phyloP scores from a whole-genome alignment of 148 eudicot genomes.

The Silene uniflora region DNA sequence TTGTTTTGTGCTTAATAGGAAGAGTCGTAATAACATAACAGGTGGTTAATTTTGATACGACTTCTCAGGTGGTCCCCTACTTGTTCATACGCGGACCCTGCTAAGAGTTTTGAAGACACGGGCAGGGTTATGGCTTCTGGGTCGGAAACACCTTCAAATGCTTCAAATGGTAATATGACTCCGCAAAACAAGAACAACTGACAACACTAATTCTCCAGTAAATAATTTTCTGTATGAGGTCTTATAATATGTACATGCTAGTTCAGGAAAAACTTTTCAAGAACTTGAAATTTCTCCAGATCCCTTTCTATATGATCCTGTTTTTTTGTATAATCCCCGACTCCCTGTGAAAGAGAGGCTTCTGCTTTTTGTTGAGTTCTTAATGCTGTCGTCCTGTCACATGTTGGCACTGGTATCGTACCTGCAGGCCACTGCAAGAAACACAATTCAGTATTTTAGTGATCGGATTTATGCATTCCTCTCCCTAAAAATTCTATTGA shows the following conservation, averaged over 20 bases:
- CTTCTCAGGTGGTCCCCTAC: slow-evolving; percentile 24
- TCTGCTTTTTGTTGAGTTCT: neutral
- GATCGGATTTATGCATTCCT: neutral
- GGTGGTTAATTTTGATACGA: neutral
- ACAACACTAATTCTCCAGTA: neutral
- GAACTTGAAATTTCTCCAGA: neutral
- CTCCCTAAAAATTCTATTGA: neutral
- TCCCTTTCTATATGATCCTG: neutral
- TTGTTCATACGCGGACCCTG: slow-evolving; percentile 27
- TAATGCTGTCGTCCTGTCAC: neutral
- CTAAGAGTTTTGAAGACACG: slow-evolving; percentile 9
- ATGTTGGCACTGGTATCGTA: neutral
- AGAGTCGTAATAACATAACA: neutral
- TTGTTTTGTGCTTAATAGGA: neutral
- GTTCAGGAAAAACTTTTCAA: neutral
- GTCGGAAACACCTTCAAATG: slow-evolving; percentile 11
- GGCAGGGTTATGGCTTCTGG: neutral
- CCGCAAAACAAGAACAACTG: slow-evolving; percentile 10
- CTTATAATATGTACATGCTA: neutral
- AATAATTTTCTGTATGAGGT: neutral
- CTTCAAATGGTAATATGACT: slow-evolving; percentile 24
- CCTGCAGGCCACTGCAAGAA: neutral
- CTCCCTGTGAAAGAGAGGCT: neutral
- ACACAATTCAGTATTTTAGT: neutral
- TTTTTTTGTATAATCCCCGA: neutral